A percentile compares a stretch with the other conserved stretches of the same genome.
Evolutionary conservation across 2,329 filamentous ascomycete genomes (phyloP).

Genomic region (Verticillium nubilum): DNA sequence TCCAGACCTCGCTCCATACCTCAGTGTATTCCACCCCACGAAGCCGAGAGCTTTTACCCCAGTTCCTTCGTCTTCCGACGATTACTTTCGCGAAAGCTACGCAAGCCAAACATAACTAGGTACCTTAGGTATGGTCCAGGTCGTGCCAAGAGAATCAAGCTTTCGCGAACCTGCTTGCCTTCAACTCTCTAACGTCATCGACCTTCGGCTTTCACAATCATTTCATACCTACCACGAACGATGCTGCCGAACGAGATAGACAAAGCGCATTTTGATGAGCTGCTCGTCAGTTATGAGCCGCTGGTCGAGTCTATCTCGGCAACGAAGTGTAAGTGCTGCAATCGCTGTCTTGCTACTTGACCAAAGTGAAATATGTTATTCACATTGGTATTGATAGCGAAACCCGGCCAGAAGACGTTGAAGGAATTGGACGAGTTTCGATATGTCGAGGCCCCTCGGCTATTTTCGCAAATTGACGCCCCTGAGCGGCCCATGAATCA

Average conservation of each 20-base stretch:
- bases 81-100: not conserved
- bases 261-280: constrained; percentile 25
- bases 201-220: not conserved
- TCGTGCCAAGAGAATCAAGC: not conserved
- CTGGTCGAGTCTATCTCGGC: constrained; percentile 37
- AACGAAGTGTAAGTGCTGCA: constrained; percentile 34
- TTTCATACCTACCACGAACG: not conserved
- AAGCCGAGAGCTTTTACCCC: no score
- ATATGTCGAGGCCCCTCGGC: constrained; percentile 45
- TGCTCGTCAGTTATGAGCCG: constrained; percentile 31
- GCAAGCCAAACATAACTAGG: no score
- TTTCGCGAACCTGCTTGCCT: not conserved
- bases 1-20: no score
- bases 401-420: constrained; percentile 45
- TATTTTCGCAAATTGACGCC: constrained; percentile 31
- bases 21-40: no score
- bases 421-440: constrained; percentile 55
- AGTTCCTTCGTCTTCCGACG: no score
- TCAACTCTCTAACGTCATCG: not conserved
- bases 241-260: constrained; percentile 17
- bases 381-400: constrained; percentile 26
- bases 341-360: not conserved
- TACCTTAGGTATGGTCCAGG: no score
- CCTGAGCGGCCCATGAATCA: constrained; percentile 40
- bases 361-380: constrained; percentile 1